Percentiles rank a stretch among this genome's conserved stretches.
These are phyloP conservation scores for Senna tora DNA, from an alignment of 306 rosid species.

Conservation along the genomic window DNA sequence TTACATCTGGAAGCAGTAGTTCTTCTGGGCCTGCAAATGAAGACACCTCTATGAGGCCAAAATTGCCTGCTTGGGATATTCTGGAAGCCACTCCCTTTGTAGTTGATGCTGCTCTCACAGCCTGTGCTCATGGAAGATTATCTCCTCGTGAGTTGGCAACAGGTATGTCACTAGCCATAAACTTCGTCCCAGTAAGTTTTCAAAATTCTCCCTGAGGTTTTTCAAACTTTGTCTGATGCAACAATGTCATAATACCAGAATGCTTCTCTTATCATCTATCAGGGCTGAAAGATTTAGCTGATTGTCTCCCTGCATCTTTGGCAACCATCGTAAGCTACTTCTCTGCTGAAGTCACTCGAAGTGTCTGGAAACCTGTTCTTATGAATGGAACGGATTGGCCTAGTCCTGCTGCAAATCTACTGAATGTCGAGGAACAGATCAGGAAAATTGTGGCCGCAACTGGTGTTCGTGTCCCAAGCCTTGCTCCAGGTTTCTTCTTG, in stretches of 20 bases:
- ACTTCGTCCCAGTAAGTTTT: too few species aligned
- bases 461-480: constrained; percentile 95
- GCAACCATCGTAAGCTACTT: constrained; percentile 90
- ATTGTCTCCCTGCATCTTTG: constrained; percentile 93
- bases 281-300: constrained; percentile 98
- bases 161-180: constrained; percentile 54
- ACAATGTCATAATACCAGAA: constrained; percentile 4
- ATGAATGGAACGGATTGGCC: constrained; percentile 99
- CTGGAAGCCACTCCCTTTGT: constrained; percentile 92
- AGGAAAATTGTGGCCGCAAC: constrained; percentile 90
- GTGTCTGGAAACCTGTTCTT: constrained; percentile 89
- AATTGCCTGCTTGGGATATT: constrained; percentile 98
- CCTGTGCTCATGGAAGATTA: constrained; percentile 93
- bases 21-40: constrained; percentile 79
- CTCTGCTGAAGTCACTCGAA: constrained; percentile 93
- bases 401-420: constrained; percentile 91
- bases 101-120: constrained; percentile 93
- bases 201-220: neutral
- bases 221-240: neutral
- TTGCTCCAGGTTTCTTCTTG: constrained; percentile 61
- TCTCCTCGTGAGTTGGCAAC: constrained; percentile 97
- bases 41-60: constrained; percentile 70
- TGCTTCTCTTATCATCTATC: constrained; percentile 34
- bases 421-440: constrained; percentile 86
- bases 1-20: constrained; percentile 79